Evolutionary conservation across 192 early-diverging fungal species (phyloP).

Genomic region (Coemansia sp.): DNA sequence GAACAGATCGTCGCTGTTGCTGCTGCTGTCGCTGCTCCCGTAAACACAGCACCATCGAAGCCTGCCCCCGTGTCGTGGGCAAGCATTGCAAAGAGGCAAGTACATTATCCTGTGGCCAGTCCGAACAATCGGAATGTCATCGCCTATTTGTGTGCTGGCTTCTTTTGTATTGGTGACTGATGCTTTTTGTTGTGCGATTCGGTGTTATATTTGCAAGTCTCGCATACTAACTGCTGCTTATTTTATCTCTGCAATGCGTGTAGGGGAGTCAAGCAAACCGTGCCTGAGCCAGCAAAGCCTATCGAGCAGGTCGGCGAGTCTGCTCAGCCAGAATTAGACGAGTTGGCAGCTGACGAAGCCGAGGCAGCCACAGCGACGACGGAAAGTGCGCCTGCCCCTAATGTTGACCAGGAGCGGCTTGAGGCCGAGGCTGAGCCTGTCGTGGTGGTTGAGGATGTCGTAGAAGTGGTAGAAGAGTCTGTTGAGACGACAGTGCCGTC

Average conservation of each 20-base stretch:
- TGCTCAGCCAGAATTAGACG: slow-evolving; percentile 23
- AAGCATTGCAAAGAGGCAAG: slow-evolving; percentile 56
- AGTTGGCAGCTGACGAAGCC: slow-evolving; percentile 11
- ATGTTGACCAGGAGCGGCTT: not conserved
- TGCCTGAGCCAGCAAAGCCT: slow-evolving; percentile 37
- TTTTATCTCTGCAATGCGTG: not conserved
- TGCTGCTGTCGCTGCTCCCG: slow-evolving; percentile 10
- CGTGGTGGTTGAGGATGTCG: slow-evolving; percentile 15
- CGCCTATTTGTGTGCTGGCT: not conserved
- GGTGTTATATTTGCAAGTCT: not conserved
- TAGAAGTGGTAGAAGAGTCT: slow-evolving; percentile 2
- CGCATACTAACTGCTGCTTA: not conserved
- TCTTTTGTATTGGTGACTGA: not conserved
- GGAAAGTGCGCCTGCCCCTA: not conserved
- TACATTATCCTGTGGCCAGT: slow-evolving; percentile 1
- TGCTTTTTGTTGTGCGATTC: not conserved
- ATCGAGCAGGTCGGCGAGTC: slow-evolving; percentile 13
- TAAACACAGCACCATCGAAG: slow-evolving; percentile 45
- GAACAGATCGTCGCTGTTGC: not conserved
- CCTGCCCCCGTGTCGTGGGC: slow-evolving; percentile 57
- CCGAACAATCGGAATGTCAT: slow-evolving; percentile 3
- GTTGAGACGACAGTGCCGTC: not conserved
- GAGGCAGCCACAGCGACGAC: not conserved
- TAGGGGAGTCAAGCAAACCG: slow-evolving; percentile 48
- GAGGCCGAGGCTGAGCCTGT: slow-evolving; percentile 23